phyloP scores from a whole-genome alignment of 257 asterid species.

The Lycium barbarum region DNA sequence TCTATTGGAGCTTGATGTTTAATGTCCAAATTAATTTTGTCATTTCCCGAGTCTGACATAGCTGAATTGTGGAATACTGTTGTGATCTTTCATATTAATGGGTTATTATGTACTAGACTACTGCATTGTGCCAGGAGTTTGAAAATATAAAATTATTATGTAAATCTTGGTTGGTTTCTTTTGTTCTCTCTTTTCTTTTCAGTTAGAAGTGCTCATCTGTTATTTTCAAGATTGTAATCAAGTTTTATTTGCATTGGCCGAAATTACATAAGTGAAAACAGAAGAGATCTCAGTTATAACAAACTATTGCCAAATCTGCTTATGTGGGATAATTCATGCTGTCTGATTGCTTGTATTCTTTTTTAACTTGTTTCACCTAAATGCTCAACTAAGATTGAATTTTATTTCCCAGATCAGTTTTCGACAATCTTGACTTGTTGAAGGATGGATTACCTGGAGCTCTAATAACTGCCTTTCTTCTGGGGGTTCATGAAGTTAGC shows the following conservation, averaged over 20 bases:
- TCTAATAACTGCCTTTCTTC: slow-evolving; percentile 78
- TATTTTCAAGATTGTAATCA: neutral
- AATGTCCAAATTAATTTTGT: neutral
- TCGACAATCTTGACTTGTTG: slow-evolving; percentile 74
- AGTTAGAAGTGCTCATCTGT: neutral
- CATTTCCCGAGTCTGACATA: neutral
- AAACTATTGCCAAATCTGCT: neutral
- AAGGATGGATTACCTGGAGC: slow-evolving; percentile 93
- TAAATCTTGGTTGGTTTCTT: neutral
- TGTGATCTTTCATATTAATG: neutral
- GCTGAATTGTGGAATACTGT: neutral
- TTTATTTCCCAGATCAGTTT: slow-evolving; percentile 65
- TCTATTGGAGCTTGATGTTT: neutral
- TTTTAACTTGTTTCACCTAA: slow-evolving; percentile 2
- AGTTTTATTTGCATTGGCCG: slow-evolving; percentile 15
- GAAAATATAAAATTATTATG: neutral
- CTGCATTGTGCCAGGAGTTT: neutral
- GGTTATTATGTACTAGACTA: neutral
- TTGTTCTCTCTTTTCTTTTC: neutral
- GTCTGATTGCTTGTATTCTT: neutral
- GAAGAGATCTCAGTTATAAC: neutral
- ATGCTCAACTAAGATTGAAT: neutral
- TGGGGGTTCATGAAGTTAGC: slow-evolving; percentile 82
- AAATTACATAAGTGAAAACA: slow-evolving; percentile 2
- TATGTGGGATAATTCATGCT: neutral